Conservation (phyloP, 2,329 filamentous ascomycete genomes). For the Truncatella angustata region DNA sequence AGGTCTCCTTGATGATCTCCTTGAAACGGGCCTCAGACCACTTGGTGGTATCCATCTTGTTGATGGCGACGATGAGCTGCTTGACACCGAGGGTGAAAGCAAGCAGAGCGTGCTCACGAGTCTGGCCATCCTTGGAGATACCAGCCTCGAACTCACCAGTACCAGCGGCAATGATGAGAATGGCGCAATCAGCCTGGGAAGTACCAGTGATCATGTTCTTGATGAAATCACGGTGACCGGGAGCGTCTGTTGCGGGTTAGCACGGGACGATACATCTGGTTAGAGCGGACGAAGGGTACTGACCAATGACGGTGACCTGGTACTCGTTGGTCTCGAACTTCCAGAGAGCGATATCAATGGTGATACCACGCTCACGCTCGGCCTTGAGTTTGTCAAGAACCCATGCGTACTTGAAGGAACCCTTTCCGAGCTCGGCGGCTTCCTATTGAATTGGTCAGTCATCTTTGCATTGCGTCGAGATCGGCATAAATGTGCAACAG, state of each 20-base stretch:
- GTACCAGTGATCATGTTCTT: constrained; percentile 99
- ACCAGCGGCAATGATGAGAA: constrained; percentile 99
- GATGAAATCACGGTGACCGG: constrained; percentile 99
- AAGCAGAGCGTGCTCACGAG: constrained; percentile 99
- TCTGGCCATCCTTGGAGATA: constrained; percentile 99
- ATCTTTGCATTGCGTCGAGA: neutral
- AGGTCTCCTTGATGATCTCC: constrained; percentile 99
- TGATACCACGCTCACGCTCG: constrained; percentile 99
- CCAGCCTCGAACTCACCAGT: constrained; percentile 99
- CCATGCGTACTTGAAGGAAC: constrained; percentile 99
- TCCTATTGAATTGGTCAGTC: constrained; percentile 58
- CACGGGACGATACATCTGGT: neutral
- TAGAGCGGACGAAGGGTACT: constrained; percentile 29
- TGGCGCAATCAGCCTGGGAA: constrained; percentile 98
- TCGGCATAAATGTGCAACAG: neutral
- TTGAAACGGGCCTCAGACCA: constrained; percentile 96
- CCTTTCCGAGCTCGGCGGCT: constrained; percentile 98
- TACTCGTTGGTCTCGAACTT: constrained; percentile 99
- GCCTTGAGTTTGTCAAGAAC: constrained; percentile 99
- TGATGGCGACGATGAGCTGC: constrained; percentile 99
- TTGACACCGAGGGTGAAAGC: constrained; percentile 99
- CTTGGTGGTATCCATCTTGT: constrained; percentile 99
- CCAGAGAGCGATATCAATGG: constrained; percentile 99
- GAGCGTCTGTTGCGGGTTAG: constrained; percentile 64
- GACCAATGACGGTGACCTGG: constrained; percentile 96